Evolutionary conservation across 495 filamentous ascomycete species (phyloP), one percentile per base, ranked within the genome.

Genomic region (Usnea hakonensis): DNA sequence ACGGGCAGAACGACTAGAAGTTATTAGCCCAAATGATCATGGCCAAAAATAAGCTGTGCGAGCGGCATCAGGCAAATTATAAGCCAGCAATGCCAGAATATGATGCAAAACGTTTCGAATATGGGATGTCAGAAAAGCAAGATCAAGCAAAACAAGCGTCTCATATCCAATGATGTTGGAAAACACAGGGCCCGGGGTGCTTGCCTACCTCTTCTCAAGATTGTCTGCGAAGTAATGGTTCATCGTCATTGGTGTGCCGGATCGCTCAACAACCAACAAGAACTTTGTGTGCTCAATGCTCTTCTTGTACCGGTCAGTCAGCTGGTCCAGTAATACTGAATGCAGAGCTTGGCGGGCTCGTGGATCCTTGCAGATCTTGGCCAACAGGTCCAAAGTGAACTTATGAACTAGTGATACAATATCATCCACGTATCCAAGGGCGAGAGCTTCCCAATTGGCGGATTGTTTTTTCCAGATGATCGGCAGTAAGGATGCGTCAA

Each of bases 201-300:
- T 5, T 14, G 36, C 60, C 64, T 61, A 76, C 75, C 68, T 64
- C 61, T 76, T 76, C 57, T 82, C 69, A 0, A 86, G 67, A 38
- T 75, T 77, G 4, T 77, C 74, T 55, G 73, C 80, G 63, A 87
- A 79, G 57, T 79, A 80, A 57, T 82, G 79, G 60, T 84, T 81
- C 13, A 76, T 63, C 0, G 84, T 87, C 40, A 76, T 65, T 2
- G 77, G 78, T 0, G 62, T 72, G 0, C 75, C 76, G 5, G 71
- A 63, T 1, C 76, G 70, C 64, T 87, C 83, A 26, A 82, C 73
- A 1, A 69, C 17, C 0, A 87, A 68, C 5, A 89, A 64, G 50
- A 79, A 79, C 0, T 67, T 53, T 9, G 74, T 75, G 14, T 83
- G 73, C 0, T 74, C 61, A 30, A 80, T 70, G 0, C 78, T 77